These are phyloP conservation scores for Dissophora globulifera DNA, from an alignment of 192 early-diverging fungal species.

Conservation along the genomic window DNA sequence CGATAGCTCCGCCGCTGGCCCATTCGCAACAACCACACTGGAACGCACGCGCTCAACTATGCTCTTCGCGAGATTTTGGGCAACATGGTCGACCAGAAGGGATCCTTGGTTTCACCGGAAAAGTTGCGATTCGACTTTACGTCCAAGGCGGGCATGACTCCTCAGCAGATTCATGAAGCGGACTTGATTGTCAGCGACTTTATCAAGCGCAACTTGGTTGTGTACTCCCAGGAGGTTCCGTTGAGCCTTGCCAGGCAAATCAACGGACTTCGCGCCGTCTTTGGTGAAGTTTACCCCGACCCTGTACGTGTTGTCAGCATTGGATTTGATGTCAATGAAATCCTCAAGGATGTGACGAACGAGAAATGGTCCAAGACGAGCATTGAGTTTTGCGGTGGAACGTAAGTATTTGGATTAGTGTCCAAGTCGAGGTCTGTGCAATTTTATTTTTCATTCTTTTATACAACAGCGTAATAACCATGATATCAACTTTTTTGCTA, in stretches of 20 bases:
- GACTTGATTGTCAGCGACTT: slow-evolving; percentile 75
- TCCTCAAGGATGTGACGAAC: slow-evolving; percentile 84
- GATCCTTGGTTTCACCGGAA: slow-evolving; percentile 95
- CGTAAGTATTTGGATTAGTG: slow-evolving; percentile 70
- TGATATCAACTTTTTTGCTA: no score
- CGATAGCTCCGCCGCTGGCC: slow-evolving; percentile 81
- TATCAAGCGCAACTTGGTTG: slow-evolving; percentile 76
- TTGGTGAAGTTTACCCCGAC: slow-evolving; percentile 98
- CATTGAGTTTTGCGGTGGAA: slow-evolving; percentile 98
- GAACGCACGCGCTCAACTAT: slow-evolving; percentile 96
- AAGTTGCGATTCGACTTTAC: slow-evolving; percentile 97
- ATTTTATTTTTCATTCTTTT: no score
- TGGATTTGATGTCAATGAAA: slow-evolving; percentile 86
- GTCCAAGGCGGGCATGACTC: slow-evolving; percentile 68
- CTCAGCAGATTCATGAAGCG: slow-evolving; percentile 42
- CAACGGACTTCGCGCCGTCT: slow-evolving; percentile 94
- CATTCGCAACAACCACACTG: slow-evolving; percentile 95
- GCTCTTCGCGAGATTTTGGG: slow-evolving; percentile 88
- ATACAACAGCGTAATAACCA: slow-evolving; percentile 62
- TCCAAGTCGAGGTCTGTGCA: no score
- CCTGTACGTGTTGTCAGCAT: slow-evolving; percentile 96
- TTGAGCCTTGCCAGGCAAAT: slow-evolving; percentile 85
- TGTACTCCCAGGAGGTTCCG: slow-evolving; percentile 89
- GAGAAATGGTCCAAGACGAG: slow-evolving; percentile 84
- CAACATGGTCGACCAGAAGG: slow-evolving; percentile 89